Base-by-base conservation (phyloP, 208 protist genomes). In the Leishmania lainsoni region DNA sequence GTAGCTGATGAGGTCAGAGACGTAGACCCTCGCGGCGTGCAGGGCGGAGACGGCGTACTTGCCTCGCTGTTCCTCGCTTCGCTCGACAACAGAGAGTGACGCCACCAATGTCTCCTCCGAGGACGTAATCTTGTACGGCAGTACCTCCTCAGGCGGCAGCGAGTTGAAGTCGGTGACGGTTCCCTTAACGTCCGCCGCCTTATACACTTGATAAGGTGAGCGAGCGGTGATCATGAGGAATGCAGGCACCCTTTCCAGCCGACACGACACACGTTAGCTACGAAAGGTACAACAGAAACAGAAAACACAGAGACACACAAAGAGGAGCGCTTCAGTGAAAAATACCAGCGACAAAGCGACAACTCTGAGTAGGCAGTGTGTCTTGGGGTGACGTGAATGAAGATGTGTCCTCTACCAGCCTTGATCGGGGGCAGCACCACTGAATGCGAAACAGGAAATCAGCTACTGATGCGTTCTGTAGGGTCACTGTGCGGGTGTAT, bases 191-290 rank as follows among this genome's bases (percentile, higher is more conserved):
- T 86, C 78, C 29, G 86, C 84, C 9, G 63, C 78, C 75, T 90
- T 92, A 79, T 88, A 98, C 26, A 98, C 88, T 65, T 98, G 94
- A 83, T 91, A 96, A 0, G 94, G 81, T n/a, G 90, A 95, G 12
- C 91, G 79, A n/a, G 89, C 90, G 14, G 82, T 90, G 26, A 97
- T 90, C 86, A 91, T 90, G 42, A 74, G 0, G 8, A 22, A 26
- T 48, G 51, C n/a, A 48, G 68, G 16, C 20, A 8, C 39, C 35
- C 8, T 48, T 48, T 45, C 42, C 68, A 32, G 68, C 10, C 8
- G 22, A 26, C 42, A n/a, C 39, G 26, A 22, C 10, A 32, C 68
- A 8, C 20, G 14, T 32, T 4, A 29, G 20, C 68, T 12, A 16
- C 68, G 17, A 71, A 5, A 63, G n/a, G n/a, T 3, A 10, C 52